These are phyloP conservation scores for Beta vulgaris DNA, from an alignment of 148 eudicot genomes.

Conservation along the genomic window DNA sequence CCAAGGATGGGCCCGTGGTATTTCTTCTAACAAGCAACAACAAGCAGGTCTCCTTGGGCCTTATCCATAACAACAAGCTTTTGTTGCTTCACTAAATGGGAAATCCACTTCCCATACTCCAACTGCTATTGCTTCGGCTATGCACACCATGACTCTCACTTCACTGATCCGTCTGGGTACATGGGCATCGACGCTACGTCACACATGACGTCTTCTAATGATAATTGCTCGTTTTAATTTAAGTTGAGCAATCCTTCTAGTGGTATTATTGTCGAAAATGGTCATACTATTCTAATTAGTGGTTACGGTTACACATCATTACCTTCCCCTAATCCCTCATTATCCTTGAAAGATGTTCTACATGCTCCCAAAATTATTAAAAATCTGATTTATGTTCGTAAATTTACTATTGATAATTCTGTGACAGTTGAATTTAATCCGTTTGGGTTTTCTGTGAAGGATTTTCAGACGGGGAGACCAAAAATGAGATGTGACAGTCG, in stretches of 20 bases:
- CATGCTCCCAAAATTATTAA: too few relatives aligned
- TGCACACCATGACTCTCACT: too few relatives aligned
- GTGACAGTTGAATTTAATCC: too few relatives aligned
- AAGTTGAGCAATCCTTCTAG: neutral
- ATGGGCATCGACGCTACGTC: neutral
- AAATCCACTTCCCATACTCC: neutral
- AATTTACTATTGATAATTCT: too few relatives aligned
- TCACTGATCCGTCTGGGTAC: neutral
- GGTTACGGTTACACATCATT: neutral
- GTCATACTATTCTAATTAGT: neutral
- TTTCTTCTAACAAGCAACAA: too few relatives aligned
- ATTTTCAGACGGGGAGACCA: too few relatives aligned
- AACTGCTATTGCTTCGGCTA: neutral
- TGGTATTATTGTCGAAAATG: neutral
- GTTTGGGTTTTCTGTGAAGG: too few relatives aligned
- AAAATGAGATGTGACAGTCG: neutral
- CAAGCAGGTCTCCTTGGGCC: neutral
- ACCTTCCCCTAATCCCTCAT: neutral
- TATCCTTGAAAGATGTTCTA: too few relatives aligned
- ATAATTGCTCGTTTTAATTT: neutral
- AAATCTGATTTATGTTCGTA: too few relatives aligned
- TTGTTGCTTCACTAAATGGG: too few relatives aligned
- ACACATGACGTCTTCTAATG: too few relatives aligned
- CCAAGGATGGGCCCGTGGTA: neutral
- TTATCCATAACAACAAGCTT: neutral